Evolutionary conservation across 2,329 filamentous ascomycete species (phyloP), one percentile per base, ranked within the genome.

Genomic region (Paraphoma chrysanthemicola): DNA sequence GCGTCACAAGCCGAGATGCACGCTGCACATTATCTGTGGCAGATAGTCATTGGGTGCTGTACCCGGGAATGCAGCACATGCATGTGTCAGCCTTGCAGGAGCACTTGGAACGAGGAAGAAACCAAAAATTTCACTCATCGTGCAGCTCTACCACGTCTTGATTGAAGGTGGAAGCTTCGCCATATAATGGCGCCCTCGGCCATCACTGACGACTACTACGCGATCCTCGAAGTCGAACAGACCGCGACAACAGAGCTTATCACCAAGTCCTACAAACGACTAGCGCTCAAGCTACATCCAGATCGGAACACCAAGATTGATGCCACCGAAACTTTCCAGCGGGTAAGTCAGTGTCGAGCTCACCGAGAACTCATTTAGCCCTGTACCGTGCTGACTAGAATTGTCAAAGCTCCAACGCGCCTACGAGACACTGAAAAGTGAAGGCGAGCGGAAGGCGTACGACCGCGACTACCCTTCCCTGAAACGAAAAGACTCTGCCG

Each of bases 361-460:
- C 14, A 23, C 23, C 23, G 5, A 23, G 23, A 23, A 23, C 23
- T 3, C 23, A 23, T 23, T 23, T 23, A 5, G 23, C 23, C 23
- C 23, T 2, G 23, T 23, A 23, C 23, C 23, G 23, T 23, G 23
- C 23, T 23, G 23, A 39, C 28, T 23, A 33, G 16, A 17, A 3
- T 23, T 28, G 3, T 42, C 39, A 41, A 33, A 78, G 76, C 68
- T 78, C 17, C 58, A 38, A 49, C 48, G 38, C 61, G 76, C 76
- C 33, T 77, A 78, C 53, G 73, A 77, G 51, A 77, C 72, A n/a
- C 61, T 78, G 44, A 73, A 69, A 18, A 69, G 77, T 50, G 64
- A 64, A 54, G 51, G 5, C 41, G 60, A 68, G 59, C 75, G 75
- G 11, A 64, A 62, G 59, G 51, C 30, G 8, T 78, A 78, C 63